Percentiles rank a stretch among this genome's conserved stretches.
phyloP scores from a whole-genome alignment of 352 stramenopile species.

The Phytophthora chlamydospora region DNA sequence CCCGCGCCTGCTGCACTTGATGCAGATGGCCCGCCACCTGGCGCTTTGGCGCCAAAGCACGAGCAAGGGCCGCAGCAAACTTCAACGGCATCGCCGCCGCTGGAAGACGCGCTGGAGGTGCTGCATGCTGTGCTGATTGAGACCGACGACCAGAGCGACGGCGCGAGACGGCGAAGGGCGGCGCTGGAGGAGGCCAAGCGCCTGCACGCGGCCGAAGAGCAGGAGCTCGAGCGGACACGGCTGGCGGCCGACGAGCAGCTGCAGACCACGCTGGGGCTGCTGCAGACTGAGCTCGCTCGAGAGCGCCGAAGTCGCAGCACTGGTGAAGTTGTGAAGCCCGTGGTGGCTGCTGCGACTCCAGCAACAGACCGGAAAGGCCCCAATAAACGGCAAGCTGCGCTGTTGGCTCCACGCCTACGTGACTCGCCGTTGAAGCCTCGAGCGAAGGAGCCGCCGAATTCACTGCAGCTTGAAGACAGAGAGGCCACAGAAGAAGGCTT shows the following conservation, averaged over 20 bases:
- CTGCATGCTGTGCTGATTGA: constrained; percentile 29
- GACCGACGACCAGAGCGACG: constrained; percentile 27
- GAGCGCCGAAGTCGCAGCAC: constrained; percentile 4
- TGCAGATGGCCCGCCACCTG: constrained; percentile 1
- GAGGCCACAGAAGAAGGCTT: constrained; percentile 7
- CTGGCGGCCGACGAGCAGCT: constrained; percentile 36
- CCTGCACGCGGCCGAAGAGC: constrained; percentile 14
- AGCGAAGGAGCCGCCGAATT: constrained; percentile 1
- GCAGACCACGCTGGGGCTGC: constrained; percentile 34
- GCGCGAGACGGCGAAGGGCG: constrained; percentile 8
- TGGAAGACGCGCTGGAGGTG: constrained; percentile 37
- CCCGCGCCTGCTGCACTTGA: background rate
- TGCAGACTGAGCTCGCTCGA: constrained; percentile 32
- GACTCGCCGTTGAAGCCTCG: constrained; percentile 34
- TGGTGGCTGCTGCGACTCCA: background rate
- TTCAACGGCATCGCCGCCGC: constrained; percentile 15
- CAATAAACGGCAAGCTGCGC: constrained; percentile 12
- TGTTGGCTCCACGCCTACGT: constrained; percentile 23
- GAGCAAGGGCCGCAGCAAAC: constrained; percentile 11
- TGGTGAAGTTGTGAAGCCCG: background rate
- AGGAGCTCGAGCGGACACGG: constrained; percentile 29
- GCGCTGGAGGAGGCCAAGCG: constrained; percentile 22
- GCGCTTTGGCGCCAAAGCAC: constrained; percentile 1
- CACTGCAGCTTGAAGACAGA: constrained; percentile 6
- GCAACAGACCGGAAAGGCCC: constrained; percentile 6